Conservation (phyloP, 106 monocot genomes). For the Acanthochlamys bracteata region DNA sequence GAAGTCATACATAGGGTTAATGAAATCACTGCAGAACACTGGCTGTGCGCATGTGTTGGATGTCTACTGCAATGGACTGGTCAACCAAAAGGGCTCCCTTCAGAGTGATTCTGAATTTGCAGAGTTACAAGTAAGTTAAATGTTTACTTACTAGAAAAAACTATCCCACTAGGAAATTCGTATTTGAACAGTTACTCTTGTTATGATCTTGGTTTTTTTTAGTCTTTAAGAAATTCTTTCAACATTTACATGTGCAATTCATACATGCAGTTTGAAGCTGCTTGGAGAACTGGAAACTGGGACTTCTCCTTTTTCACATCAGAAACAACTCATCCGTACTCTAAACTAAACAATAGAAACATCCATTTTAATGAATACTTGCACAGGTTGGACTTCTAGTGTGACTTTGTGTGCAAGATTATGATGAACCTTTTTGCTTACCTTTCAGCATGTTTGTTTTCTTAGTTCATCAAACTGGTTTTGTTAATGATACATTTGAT, state of each 20-base stretch:
- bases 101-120: slow-evolving; percentile 66
- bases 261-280: slow-evolving; percentile 85
- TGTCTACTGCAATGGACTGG: slow-evolving; percentile 69
- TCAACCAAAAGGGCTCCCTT: slow-evolving; percentile 39
- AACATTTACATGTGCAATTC: background rate
- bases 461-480: too few species aligned
- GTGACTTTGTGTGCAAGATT: background rate
- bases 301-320: slow-evolving; percentile 60
- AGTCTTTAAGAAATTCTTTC: background rate
- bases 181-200: background rate
- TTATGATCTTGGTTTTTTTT: background rate
- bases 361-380: slow-evolving; percentile 67
- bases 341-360: slow-evolving; percentile 9
- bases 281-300: slow-evolving; percentile 98
- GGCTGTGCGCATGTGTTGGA: slow-evolving; percentile 87
- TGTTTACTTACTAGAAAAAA: too few species aligned
- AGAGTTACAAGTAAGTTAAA: slow-evolving; percentile 55
- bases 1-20: slow-evolving; percentile 71
- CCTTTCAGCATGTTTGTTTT: too few species aligned
- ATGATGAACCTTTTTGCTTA: too few species aligned
- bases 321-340: slow-evolving; percentile 15
- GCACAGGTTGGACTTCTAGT: slow-evolving; percentile 39
- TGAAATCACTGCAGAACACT: slow-evolving; percentile 91
- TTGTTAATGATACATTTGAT: too few species aligned
- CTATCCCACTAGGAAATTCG: too few species aligned